Evolutionary conservation across 768 basidiomycete genomes (phyloP), one percentile per base, ranked within the genome.

Genomic region (Xerocomus spinulosus): DNA sequence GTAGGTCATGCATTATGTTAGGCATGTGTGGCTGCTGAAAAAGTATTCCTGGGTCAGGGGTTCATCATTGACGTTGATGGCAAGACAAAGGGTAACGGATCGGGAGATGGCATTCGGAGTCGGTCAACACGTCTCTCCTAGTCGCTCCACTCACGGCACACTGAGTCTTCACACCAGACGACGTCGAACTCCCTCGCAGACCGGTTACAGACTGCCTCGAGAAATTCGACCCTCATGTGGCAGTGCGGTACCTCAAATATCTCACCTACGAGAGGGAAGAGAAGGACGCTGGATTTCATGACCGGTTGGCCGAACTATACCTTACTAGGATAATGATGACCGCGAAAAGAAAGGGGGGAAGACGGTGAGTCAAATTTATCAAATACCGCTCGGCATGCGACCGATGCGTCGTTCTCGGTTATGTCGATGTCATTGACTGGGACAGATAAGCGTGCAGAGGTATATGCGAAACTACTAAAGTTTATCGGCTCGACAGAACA

Each of bases 131-230:
- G 0, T 28, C 10, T 9, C 7, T n/a, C 5, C 32, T 37, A 13
- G 33, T 15, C 9, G 23, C 25, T 15, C 8, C 17, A 21, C 4
- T 35, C 12, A 40, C 25, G 17, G n/a, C n/a, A 2, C 20, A 10
- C 2, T 55, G 96, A 92, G 90, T 99, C 34, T 99, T 98, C 61
- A 92, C 85, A 3, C 92, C 94, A 0, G 95, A 97, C 59, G 93
- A 97, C 49, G 87, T 87, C 7, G 92, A 95, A 49, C 76, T 98
- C 15, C 93, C 96, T 18, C 79, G 83, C 3, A 73, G 77, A 26
- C 74, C 74, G 0, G 91, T 96, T 4, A 82, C 85, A 10, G 77
- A 83, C 49, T 92, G 84, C 63, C 77, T 99, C 20, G 86, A 92
- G 52, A 71, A 70, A 24, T 73, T 93, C 28, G 79, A 85, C 54